Evolutionary conservation across 805 yeast species (phyloP).

Genomic region (Cyberlindnera amylophila): DNA sequence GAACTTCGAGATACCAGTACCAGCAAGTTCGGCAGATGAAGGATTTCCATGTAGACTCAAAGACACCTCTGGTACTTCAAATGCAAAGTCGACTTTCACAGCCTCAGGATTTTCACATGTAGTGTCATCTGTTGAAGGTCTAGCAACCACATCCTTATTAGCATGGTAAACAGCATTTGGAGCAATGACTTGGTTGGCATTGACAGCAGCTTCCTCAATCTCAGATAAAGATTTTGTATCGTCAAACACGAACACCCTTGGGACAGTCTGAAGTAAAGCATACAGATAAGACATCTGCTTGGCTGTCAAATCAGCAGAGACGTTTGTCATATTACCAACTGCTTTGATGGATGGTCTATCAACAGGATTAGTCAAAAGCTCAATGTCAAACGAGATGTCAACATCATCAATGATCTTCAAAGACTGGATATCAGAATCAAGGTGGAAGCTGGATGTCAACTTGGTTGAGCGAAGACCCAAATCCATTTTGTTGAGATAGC

Average conservation of each 20-base stretch:
- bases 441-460: slow-evolving; percentile 57
- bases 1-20: slow-evolving; percentile 48
- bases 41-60: slow-evolving; percentile 59
- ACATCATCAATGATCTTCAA: slow-evolving; percentile 64
- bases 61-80: slow-evolving; percentile 60
- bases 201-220: slow-evolving; percentile 58
- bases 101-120: slow-evolving; percentile 21
- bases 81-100: slow-evolving; percentile 42
- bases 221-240: slow-evolving; percentile 43
- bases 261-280: slow-evolving; percentile 50
- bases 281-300: slow-evolving; percentile 59
- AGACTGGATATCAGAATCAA: slow-evolving; percentile 35
- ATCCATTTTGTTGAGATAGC: slow-evolving; percentile 49
- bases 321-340: slow-evolving; percentile 56
- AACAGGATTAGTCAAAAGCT: slow-evolving; percentile 43
- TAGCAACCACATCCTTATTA: slow-evolving; percentile 9
- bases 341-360: slow-evolving; percentile 47
- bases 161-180: slow-evolving; percentile 29
- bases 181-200: slow-evolving; percentile 51
- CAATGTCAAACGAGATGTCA: slow-evolving; percentile 57
- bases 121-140: slow-evolving; percentile 24
- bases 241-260: slow-evolving; percentile 48
- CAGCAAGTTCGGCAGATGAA: slow-evolving; percentile 32
- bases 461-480: slow-evolving; percentile 73
- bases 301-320: slow-evolving; percentile 67